Evolutionary conservation across 169 alveolate species (phyloP), one percentile per base, ranked within the genome.

Genomic region (Cytauxzoon felis): DNA sequence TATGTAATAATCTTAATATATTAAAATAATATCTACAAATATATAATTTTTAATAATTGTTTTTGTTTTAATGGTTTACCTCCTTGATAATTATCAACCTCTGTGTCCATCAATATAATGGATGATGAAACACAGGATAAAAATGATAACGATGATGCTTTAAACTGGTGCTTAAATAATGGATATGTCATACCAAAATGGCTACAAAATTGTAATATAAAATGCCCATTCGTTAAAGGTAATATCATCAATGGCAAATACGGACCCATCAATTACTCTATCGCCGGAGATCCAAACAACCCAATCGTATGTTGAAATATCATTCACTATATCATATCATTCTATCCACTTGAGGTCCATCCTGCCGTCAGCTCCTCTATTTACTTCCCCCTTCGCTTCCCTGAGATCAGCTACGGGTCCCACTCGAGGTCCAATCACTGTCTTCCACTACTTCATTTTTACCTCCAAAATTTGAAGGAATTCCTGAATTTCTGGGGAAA

Each of bases 181-280:
- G 81, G 75, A 13, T 87, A 87, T 51, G 58, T 57, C 18, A 71
- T 87, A 9, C 92, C 92, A 2, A 59, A 62, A 21, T 87, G 87
- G 83, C 59, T 87, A 56, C 56, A 38, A 29, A 73, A 71, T 34
- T 59, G 64, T 49, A 66, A 72, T 42, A 70, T 87, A 2, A 59
- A 65, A 61, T 87, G 92, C 56, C 92, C 92, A 13, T 87, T 69
- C 59, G 75, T 63, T 16, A 58, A 66, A 41, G 85, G 87, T 24
- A 78, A 48, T 5, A 82, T 76, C 7, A 75, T 81, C 33, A 52
- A 51, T 36, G 92, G 92, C 26, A 58, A 66, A 18, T 70, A 87
- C 59, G 92, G 92, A 4, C 63, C 66, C 9, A 61, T 81, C 30
- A 81, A 80, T 58, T 87, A 76, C 72, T 71, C 73, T 49, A 42